Base-by-base conservation (phyloP, 306 rosid species). In the Sphenostylis stenocarpa region DNA sequence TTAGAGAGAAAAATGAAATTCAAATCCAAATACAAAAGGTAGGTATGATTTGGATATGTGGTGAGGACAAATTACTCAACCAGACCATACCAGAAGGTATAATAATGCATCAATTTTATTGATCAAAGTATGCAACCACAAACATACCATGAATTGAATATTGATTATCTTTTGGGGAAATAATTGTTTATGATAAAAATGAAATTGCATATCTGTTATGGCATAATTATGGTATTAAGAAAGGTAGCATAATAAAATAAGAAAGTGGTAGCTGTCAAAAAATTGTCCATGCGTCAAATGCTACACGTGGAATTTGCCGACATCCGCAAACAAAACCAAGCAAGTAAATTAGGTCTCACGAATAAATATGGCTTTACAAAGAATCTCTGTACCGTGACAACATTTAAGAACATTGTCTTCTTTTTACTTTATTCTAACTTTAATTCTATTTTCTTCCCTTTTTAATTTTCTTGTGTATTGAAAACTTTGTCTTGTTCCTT, bases 261-360 rank as follows among this genome's bases (percentile, higher is more conserved):
- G 6, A 66, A 67, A 77, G 44, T 20, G 26, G 57, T 41, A 12
- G 70, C 6, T 77, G 72, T 71, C 31, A 52, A 52, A 51, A 84
- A 38, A 62, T 49, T 13, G 78, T 58, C 77, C 44, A n/a, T 72
- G 66, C 66, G 23, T 72, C 58, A 61, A 49, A 34, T 71, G 63
- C 75, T 43, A 80, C 85, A 81, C 60, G 76, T 73, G 83, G 67
- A 75, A 36, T 58, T 58, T 60, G 70, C 79, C 19, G 44, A 69
- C 26, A 73, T 77, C 58, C 48, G 38, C 70, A 49, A 72, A 71
- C n/a, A 33, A 58, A 72, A 41, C 4, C 14, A 41, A 11, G 26
- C 31, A 71, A 52, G 31, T 55, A 66, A 77, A 14, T 72, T 43
- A 4, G 26, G 17, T 72, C 70, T 39, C 51, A 29, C 19, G 14